phyloP scores from a whole-genome alignment of 305 asterid species.

The Fraxinus sp. region DNA sequence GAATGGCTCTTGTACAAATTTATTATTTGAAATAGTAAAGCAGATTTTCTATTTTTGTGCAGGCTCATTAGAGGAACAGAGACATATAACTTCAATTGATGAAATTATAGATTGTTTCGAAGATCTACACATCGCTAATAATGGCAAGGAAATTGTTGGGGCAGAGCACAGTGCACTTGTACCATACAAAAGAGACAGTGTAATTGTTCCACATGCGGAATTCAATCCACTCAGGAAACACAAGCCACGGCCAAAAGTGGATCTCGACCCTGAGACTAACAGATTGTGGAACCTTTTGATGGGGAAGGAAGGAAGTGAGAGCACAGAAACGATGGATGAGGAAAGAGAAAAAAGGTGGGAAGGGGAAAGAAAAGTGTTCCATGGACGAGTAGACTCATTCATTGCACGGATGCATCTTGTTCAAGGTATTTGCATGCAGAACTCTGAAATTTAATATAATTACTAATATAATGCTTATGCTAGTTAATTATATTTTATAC shows the following conservation, averaged over 20 bases:
- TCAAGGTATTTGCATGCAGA: constrained; percentile 64
- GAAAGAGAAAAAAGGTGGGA: constrained; percentile 84
- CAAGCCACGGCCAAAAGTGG: constrained; percentile 77
- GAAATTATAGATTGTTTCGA: constrained; percentile 41
- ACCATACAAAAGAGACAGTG: constrained; percentile 60
- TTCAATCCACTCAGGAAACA: constrained; percentile 49
- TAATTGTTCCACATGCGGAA: constrained; percentile 55
- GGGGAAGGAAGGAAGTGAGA: constrained; percentile 64
- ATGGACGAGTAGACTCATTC: constrained; percentile 86
- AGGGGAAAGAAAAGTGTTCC: constrained; percentile 69
- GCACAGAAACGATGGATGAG: constrained; percentile 50
- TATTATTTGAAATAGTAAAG: neutral
- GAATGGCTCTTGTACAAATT: constrained; percentile 18
- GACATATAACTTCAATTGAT: constrained; percentile 35
- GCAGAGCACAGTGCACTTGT: constrained; percentile 58
- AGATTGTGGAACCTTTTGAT: constrained; percentile 86
- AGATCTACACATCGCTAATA: constrained; percentile 41
- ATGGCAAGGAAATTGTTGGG: constrained; percentile 31
- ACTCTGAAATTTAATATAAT: constrained; percentile 4
- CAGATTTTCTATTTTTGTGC: constrained; percentile 28
- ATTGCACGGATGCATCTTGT: constrained; percentile 93
- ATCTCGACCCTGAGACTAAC: constrained; percentile 88
- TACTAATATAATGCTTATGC: neutral
- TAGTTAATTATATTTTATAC: constrained; percentile 10
- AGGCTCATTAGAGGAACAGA: constrained; percentile 41